Evolutionary conservation across 1,284 basidiomycete genomes (phyloP).

Genomic region (Papiliotrema laurentii): DNA sequence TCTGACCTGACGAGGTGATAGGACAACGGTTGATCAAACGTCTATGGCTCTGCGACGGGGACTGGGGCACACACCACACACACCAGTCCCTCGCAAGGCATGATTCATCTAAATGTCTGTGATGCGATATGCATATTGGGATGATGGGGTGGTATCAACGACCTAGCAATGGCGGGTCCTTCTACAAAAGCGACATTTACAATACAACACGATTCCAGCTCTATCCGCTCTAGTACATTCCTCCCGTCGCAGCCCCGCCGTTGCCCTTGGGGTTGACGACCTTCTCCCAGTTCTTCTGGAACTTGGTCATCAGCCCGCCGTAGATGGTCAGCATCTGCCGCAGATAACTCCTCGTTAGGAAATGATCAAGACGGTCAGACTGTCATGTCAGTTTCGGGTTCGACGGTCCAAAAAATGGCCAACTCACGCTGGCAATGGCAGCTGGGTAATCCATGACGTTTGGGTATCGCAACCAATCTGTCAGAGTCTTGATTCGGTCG

Average conservation of each 20-base stretch:
- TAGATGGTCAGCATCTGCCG: constrained; percentile 19
- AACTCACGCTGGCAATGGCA: constrained; percentile 12
- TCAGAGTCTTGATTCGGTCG: constrained; percentile 21
- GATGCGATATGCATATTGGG: too few relatives aligned
- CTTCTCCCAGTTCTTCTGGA: constrained; percentile 32
- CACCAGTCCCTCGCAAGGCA: too few relatives aligned
- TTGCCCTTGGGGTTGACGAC: constrained; percentile 29
- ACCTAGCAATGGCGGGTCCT: too few relatives aligned
- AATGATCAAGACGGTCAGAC: constrained; percentile 26
- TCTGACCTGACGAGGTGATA: too few relatives aligned
- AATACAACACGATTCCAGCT: too few relatives aligned
- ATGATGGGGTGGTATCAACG: too few relatives aligned
- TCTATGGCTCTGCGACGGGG: too few relatives aligned
- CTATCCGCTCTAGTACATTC: constrained; percentile 32
- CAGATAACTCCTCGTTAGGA: constrained; percentile 22
- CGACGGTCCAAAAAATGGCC: neutral
- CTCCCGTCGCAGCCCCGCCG: constrained; percentile 14
- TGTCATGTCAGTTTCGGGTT: constrained; percentile 3
- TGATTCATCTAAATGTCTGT: too few relatives aligned
- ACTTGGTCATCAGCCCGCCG: constrained; percentile 20
- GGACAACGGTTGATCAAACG: too few relatives aligned
- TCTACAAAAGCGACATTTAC: too few relatives aligned
- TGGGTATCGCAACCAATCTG: constrained; percentile 27
- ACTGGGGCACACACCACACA: too few relatives aligned
- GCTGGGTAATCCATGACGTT: constrained; percentile 13